Conservation (phyloP, 2,329 filamentous ascomycete genomes). For the Aspergillus sp. region DNA sequence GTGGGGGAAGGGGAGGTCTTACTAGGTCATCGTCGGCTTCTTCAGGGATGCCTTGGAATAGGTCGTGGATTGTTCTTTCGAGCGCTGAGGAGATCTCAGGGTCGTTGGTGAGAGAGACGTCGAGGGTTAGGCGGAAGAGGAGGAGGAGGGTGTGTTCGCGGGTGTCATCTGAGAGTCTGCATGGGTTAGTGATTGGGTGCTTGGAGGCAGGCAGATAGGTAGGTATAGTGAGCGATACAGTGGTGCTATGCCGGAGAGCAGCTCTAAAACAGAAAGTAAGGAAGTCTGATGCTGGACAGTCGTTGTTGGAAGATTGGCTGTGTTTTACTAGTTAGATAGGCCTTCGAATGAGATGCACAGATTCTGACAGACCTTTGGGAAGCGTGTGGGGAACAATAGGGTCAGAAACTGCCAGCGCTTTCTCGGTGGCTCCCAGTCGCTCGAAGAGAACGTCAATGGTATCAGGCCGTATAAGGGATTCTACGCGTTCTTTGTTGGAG, state of each 20-base stretch:
- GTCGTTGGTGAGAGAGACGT: constrained; percentile 32
- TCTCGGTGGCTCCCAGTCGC: constrained; percentile 55
- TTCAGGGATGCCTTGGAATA: constrained; percentile 28
- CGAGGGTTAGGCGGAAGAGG: constrained; percentile 38
- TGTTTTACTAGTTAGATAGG: neutral
- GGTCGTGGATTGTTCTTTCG: constrained; percentile 32
- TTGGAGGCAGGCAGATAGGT: no score
- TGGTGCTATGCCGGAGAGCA: constrained; percentile 32
- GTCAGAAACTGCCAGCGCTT: constrained; percentile 42
- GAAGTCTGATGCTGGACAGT: constrained; percentile 14
- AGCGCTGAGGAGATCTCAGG: constrained; percentile 30
- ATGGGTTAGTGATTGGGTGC: constrained; percentile 10
- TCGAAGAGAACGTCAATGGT: constrained; percentile 56
- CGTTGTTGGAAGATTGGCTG: constrained; percentile 18
- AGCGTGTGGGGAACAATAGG: constrained; percentile 26
- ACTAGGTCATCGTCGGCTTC: constrained; percentile 23
- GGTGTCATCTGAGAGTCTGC: constrained; percentile 35
- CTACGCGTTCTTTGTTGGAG: constrained; percentile 28
- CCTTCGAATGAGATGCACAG: no score
- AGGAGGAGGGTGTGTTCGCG: constrained; percentile 32
- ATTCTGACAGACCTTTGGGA: constrained; percentile 21
- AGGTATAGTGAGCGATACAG: constrained; percentile 23
- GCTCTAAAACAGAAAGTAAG: constrained; percentile 35
- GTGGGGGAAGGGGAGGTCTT: constrained; percentile 6
- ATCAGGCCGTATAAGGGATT: constrained; percentile 36